Conservation (phyloP, 2,329 filamentous ascomycete species). For the Penicillium brevicompactum region DNA sequence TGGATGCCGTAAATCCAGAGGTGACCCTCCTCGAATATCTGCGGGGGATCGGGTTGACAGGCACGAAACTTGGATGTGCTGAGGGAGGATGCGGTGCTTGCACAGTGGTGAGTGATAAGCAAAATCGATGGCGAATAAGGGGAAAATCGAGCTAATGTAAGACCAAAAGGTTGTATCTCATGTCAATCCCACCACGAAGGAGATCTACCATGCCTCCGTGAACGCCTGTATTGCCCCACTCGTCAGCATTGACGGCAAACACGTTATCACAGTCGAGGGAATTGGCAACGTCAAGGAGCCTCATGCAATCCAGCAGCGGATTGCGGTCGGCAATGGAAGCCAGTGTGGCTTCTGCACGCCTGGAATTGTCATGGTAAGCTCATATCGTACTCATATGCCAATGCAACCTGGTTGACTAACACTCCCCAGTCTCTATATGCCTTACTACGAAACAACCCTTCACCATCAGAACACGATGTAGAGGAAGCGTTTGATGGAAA, state of each 20-base stretch:
- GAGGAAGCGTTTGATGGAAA: conserved; percentile 99
- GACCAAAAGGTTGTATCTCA: conserved; percentile 73
- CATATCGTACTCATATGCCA: too few relatives aligned
- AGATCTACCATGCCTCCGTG: conserved; percentile 93
- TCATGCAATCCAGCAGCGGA: conserved; percentile 86
- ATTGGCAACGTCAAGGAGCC: conserved; percentile 86
- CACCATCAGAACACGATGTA: conserved; percentile 76
- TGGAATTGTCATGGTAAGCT: conserved; percentile 81
- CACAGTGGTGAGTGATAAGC: conserved; percentile 65
- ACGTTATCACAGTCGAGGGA: conserved; percentile 96
- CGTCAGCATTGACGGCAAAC: conserved; percentile 92
- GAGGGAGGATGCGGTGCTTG: conserved; percentile 97
- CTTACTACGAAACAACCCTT: conserved; percentile 78
- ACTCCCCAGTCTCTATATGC: conserved; percentile 77
- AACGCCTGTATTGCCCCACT: conserved; percentile 95
- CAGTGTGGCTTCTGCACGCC: conserved; percentile 97
- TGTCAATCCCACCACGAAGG: conserved; percentile 86
- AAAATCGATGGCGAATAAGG: neutral
- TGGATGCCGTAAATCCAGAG: conserved; percentile 89
- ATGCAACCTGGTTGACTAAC: conserved; percentile 9
- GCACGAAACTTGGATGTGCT: conserved; percentile 93
- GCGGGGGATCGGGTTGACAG: conserved; percentile 87
- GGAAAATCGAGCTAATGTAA: neutral
- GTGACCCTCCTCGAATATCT: conserved; percentile 91
- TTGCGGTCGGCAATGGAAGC: conserved; percentile 88